A percentile compares a stretch with the other conserved stretches of the same genome.
Evolutionary conservation across 345 rosid genomes (phyloP).

Genomic region (Acer negundo): DNA sequence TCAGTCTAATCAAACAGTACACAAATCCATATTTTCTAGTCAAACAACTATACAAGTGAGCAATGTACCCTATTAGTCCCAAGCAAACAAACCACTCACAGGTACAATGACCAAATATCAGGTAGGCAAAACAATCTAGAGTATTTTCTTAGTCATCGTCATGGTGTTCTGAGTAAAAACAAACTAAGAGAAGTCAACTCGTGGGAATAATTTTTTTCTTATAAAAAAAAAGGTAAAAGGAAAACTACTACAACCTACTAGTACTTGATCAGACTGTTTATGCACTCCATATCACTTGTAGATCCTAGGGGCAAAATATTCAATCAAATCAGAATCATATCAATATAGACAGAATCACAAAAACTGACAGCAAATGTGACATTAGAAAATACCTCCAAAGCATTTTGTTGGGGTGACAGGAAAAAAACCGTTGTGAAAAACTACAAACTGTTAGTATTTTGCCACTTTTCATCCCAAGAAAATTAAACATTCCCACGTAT

Average conservation of each 20-base stretch:
- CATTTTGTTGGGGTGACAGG: conserved; percentile 79
- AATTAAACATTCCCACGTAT: not conserved
- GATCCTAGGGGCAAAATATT: not conserved
- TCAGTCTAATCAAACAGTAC: too few species aligned
- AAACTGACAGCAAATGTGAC: not conserved
- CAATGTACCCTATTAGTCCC: not conserved
- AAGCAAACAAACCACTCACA: not conserved
- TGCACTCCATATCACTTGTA: not conserved
- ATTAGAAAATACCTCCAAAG: conserved; percentile 55
- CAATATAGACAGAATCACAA: not conserved
- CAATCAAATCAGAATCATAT: not conserved
- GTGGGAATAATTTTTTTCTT: not conserved
- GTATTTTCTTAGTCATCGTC: not conserved
- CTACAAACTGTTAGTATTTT: conserved; percentile 56
- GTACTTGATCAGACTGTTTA: not conserved
- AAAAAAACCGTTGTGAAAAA: conserved; percentile 72
- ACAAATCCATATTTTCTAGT: too few species aligned
- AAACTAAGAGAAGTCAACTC: not conserved
- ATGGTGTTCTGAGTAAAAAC: not conserved
- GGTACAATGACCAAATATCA: not conserved
- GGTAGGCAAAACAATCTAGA: not conserved
- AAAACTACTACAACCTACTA: not conserved
- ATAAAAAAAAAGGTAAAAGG: too few species aligned
- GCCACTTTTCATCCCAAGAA: not conserved
- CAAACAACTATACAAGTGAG: too few species aligned